Conservation (phyloP, 441 rosid genomes). For the Jatropha multifida region DNA sequence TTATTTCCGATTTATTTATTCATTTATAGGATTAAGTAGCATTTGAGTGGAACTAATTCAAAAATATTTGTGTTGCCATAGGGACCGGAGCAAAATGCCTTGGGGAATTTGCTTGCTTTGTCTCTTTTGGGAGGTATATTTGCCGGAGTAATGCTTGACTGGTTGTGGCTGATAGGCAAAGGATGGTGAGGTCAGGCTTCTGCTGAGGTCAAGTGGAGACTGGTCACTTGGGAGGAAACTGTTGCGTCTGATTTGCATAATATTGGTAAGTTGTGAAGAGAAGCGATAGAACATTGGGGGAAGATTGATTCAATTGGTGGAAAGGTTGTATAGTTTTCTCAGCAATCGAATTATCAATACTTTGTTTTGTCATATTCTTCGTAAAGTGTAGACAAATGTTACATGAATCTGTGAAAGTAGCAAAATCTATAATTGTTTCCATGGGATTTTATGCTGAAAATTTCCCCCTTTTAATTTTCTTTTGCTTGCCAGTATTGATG, state of each 20-base stretch:
- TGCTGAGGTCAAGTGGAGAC: neutral
- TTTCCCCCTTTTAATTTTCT: too few species aligned
- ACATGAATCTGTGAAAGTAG: too few species aligned
- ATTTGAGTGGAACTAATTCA: conserved; percentile 40
- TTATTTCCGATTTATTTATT: neutral
- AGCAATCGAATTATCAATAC: neutral
- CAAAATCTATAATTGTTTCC: too few species aligned
- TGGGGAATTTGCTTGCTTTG: conserved; percentile 68
- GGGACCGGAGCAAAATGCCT: conserved; percentile 88
- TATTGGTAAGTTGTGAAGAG: neutral
- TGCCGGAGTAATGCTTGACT: conserved; percentile 63
- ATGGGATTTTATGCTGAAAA: too few species aligned
- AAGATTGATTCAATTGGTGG: neutral
- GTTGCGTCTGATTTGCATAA: neutral
- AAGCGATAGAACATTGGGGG: neutral
- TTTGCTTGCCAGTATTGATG: too few species aligned
- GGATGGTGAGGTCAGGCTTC: conserved; percentile 32
- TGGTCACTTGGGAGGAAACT: neutral
- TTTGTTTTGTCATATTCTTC: too few species aligned
- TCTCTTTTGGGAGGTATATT: conserved; percentile 68
- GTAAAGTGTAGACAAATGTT: too few species aligned
- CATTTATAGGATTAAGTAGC: neutral
- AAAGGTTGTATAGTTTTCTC: neutral
- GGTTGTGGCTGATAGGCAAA: conserved; percentile 84
- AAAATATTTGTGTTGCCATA: conserved; percentile 25